A percentile compares a stretch with the other conserved stretches of the same genome.
phyloP scores from a whole-genome alignment of 192 early-diverging fungal species.

The Entophlyctis luteolus region DNA sequence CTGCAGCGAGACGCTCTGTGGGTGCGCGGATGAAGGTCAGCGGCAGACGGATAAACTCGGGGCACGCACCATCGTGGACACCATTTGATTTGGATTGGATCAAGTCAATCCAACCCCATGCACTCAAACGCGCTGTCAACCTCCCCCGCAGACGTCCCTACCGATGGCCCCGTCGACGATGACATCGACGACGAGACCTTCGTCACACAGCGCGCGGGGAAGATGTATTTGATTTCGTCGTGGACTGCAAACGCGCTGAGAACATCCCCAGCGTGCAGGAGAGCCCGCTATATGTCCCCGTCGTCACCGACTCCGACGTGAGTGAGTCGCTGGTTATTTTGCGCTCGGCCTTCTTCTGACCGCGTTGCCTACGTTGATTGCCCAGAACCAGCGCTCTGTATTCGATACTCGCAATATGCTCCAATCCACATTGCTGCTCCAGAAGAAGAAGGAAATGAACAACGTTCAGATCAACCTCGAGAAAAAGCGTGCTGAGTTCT shows the following conservation, averaged over 20 bases:
- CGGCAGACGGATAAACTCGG: too few relatives aligned
- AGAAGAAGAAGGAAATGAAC: slow-evolving; percentile 61
- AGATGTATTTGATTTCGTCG: slow-evolving; percentile 35
- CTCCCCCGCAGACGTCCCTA: background rate
- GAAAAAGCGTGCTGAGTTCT: slow-evolving; percentile 52
- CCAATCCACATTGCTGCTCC: slow-evolving; percentile 57
- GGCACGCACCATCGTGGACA: too few relatives aligned
- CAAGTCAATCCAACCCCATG: too few relatives aligned
- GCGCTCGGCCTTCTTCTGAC: background rate
- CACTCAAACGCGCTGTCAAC: too few relatives aligned
- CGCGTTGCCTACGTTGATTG: slow-evolving; percentile 1
- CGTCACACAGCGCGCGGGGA: slow-evolving; percentile 50
- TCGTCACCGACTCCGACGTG: slow-evolving; percentile 35
- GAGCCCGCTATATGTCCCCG: slow-evolving; percentile 25
- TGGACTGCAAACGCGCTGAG: background rate
- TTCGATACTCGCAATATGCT: slow-evolving; percentile 46
- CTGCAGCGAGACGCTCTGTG: slow-evolving; percentile 25
- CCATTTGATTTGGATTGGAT: too few relatives aligned
- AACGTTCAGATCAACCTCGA: slow-evolving; percentile 51
- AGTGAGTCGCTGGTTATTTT: slow-evolving; percentile 4
- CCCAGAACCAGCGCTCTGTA: slow-evolving; percentile 29
- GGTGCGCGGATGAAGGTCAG: too few relatives aligned
- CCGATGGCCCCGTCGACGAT: background rate
- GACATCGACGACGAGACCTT: slow-evolving; percentile 41
- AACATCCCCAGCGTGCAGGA: slow-evolving; percentile 10